phyloP scores from a whole-genome alignment of 1,284 basidiomycete species.

The Papiliotrema laurentii region DNA sequence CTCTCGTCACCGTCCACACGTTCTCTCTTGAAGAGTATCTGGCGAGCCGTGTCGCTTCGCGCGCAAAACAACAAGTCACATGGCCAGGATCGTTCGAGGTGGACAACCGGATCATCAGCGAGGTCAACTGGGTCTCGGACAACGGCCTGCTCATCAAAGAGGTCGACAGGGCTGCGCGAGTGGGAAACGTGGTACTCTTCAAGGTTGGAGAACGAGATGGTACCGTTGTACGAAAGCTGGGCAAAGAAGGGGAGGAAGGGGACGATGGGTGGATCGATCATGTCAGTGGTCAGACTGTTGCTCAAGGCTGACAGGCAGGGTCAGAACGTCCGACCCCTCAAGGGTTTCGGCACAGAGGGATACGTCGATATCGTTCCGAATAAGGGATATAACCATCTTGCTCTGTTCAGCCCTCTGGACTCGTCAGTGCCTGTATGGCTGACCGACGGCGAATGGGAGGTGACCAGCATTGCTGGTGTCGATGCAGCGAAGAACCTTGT shows the following conservation, averaged over 20 bases:
- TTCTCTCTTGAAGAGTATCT: slow-evolving; percentile 58
- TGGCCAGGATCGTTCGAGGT: slow-evolving; percentile 61
- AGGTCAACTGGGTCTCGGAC: slow-evolving; percentile 81
- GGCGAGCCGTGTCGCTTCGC: slow-evolving; percentile 33
- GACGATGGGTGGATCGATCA: slow-evolving; percentile 91
- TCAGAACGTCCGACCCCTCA: slow-evolving; percentile 47
- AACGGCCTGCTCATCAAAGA: slow-evolving; percentile 77
- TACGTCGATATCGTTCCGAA: slow-evolving; percentile 86
- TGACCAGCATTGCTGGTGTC: slow-evolving; percentile 69
- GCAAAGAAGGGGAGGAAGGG: slow-evolving; percentile 73
- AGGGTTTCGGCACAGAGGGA: slow-evolving; percentile 52
- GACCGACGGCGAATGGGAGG: slow-evolving; percentile 85
- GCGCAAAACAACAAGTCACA: slow-evolving; percentile 59
- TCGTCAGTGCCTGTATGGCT: slow-evolving; percentile 69
- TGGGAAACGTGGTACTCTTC: slow-evolving; percentile 73
- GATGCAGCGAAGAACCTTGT: slow-evolving; percentile 64
- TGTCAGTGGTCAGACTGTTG: slow-evolving; percentile 21
- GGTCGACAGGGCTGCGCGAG: slow-evolving; percentile 73
- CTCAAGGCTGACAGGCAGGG: slow-evolving; percentile 16
- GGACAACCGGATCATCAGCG: slow-evolving; percentile 67
- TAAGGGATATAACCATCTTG: slow-evolving; percentile 83
- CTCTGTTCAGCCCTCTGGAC: slow-evolving; percentile 73
- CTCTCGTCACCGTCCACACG: slow-evolving; percentile 75
- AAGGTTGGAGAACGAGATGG: slow-evolving; percentile 53
- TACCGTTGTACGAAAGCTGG: slow-evolving; percentile 65